phyloP scores from a whole-genome alignment of 2,329 filamentous ascomycete species.

The Fusarium fujikuroi region DNA sequence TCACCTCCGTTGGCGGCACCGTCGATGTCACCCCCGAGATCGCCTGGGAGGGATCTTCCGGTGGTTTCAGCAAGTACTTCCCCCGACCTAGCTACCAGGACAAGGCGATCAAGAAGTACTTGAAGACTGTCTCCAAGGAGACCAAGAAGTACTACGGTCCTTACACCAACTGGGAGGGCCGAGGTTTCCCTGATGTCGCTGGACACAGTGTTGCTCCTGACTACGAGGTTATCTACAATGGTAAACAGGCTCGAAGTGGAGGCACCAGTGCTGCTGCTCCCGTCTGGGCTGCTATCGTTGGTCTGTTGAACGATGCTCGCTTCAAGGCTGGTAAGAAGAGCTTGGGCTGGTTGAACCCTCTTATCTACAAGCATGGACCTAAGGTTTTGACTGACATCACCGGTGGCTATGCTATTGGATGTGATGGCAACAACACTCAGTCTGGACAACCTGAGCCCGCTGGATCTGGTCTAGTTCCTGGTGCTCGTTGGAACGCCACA shows the following conservation, averaged over 20 bases:
- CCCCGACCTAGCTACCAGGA: slow-evolving; percentile 59
- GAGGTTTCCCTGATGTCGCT: slow-evolving; percentile 58
- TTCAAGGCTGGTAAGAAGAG: slow-evolving; percentile 55
- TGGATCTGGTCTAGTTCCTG: slow-evolving; percentile 26
- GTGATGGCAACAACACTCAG: slow-evolving; percentile 43
- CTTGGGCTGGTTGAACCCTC: slow-evolving; percentile 62
- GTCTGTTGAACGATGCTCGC: slow-evolving; percentile 60
- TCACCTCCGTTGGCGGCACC: slow-evolving; percentile 64
- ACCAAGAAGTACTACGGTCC: slow-evolving; percentile 49
- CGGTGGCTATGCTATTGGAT: slow-evolving; percentile 48
- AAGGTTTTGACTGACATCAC: slow-evolving; percentile 41
- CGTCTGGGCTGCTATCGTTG: slow-evolving; percentile 59
- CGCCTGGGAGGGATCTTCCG: slow-evolving; percentile 56
- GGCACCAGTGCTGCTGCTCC: slow-evolving; percentile 60
- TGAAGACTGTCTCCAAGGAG: slow-evolving; percentile 49
- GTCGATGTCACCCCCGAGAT: slow-evolving; percentile 58
- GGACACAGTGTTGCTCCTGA: slow-evolving; percentile 61
- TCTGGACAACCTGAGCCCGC: slow-evolving; percentile 9
- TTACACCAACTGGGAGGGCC: slow-evolving; percentile 51
- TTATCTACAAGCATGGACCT: slow-evolving; percentile 49
- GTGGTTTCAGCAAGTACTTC: slow-evolving; percentile 63
- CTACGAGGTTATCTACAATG: slow-evolving; percentile 54
- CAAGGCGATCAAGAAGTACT: slow-evolving; percentile 51
- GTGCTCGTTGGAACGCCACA: slow-evolving; percentile 39
- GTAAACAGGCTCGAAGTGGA: slow-evolving; percentile 36